phyloP scores from a whole-genome alignment of 106 monocot species.

The Iris macrosiphon region DNA sequence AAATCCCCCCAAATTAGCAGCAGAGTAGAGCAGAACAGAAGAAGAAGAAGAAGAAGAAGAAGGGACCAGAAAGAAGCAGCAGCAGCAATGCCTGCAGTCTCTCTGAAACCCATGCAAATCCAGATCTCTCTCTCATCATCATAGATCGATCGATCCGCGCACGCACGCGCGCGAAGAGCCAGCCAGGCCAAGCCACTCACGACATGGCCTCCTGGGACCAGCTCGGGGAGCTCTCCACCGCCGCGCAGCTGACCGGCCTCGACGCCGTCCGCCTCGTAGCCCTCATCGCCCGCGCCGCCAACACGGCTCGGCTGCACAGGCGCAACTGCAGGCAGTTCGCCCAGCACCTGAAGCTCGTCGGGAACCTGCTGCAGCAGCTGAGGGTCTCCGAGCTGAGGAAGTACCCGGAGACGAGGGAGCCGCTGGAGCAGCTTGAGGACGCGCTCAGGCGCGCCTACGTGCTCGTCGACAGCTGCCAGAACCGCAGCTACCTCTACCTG shows the following conservation, averaged over 20 bases:
- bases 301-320: conserved; percentile 17
- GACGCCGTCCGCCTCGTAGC: conserved; percentile 11
- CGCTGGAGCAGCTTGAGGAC: conserved; percentile 71
- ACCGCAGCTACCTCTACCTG: conserved; percentile 52
- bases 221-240: conserved; percentile 13
- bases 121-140: no score
- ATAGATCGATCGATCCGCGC: no score
- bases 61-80: no score
- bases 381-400: conserved; percentile 63
- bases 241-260: conserved; percentile 20
- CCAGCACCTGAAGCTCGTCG: conserved; percentile 17
- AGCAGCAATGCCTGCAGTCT: no score
- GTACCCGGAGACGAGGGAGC: conserved; percentile 66
- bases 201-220: conserved; percentile 25
- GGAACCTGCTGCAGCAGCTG: conserved; percentile 50
- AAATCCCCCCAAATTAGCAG: no score
- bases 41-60: no score
- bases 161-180: no score
- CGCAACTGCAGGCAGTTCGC: conserved; percentile 20
- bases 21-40: no score
- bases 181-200: no score
- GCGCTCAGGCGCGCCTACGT: conserved; percentile 50
- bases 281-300: conserved; percentile 13
- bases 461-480: conserved; percentile 58
- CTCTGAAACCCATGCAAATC: no score